Conservation (phyloP, 306 rosid species). For the Lagenaria siceraria region DNA sequence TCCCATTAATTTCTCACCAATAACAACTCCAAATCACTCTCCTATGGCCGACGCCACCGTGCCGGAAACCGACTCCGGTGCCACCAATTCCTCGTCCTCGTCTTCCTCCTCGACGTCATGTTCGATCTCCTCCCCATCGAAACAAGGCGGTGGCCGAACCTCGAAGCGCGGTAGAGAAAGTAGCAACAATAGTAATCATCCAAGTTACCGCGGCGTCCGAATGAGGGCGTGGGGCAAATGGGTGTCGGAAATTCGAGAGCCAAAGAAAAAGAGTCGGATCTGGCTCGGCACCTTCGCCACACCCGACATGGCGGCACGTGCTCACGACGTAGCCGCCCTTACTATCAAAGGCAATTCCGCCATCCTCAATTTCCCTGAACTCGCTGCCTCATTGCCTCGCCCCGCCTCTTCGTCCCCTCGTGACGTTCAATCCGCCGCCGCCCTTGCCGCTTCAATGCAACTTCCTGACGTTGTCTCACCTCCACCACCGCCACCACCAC, state of each 20-base stretch:
- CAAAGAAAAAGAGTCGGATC: conserved; percentile 53
- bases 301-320: conserved; percentile 75
- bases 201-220: conserved; percentile 52
- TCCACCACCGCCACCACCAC: neutral
- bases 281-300: conserved; percentile 65
- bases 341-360: conserved; percentile 53
- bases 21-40: neutral
- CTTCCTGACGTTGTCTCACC: neutral
- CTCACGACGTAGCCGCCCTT: conserved; percentile 59
- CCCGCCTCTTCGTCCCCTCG: conserved; percentile 51
- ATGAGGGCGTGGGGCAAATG: conserved; percentile 72
- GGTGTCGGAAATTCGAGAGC: conserved; percentile 75
- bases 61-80: neutral
- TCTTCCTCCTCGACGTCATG: neutral
- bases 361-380: conserved; percentile 62
- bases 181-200: conserved; percentile 18
- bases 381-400: conserved; percentile 32
- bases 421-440: conserved; percentile 58
- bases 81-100: neutral
- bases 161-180: conserved; percentile 18
- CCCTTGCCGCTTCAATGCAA: conserved; percentile 45
- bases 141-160: neutral
- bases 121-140: neutral
- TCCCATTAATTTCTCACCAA: neutral
- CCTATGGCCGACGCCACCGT: conserved; percentile 33